These are phyloP conservation scores for Cytidiella melzeri DNA, from an alignment of 768 basidiomycete species.

Conservation along the genomic window DNA sequence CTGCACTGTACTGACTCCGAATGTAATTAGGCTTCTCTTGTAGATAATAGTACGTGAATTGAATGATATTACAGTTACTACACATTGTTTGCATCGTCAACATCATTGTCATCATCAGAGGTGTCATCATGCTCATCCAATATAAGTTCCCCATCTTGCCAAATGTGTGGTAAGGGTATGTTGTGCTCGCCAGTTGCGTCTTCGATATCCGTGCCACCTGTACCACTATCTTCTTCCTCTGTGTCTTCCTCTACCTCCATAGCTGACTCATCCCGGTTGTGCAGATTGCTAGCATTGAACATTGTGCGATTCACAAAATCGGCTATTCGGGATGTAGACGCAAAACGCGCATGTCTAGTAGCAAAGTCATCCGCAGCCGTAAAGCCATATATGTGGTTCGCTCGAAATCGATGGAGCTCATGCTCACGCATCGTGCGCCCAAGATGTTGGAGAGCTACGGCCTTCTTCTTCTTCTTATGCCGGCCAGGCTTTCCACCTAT, in stretches of 20 bases:
- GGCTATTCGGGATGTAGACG: neutral
- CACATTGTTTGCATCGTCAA: too few species aligned
- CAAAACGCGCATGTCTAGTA: neutral
- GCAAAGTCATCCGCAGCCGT: constrained; percentile 2
- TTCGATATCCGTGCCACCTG: too few species aligned
- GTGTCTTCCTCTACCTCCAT: neutral
- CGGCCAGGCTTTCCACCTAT: neutral
- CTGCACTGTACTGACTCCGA: too few species aligned
- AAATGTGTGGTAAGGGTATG: neutral
- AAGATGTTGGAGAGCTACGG: neutral
- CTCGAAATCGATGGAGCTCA: neutral
- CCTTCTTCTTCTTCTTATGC: constrained; percentile 3
- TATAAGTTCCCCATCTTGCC: neutral
- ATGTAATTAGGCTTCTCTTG: too few species aligned
- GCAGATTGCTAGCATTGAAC: neutral
- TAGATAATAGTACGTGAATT: too few species aligned
- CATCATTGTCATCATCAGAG: neutral
- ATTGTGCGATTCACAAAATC: constrained; percentile 2
- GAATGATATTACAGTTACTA: too few species aligned
- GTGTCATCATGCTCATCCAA: neutral
- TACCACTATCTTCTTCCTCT: neutral
- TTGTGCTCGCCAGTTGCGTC: neutral
- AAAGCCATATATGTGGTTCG: neutral
- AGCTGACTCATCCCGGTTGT: neutral
- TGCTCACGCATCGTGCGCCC: neutral